A percentile compares a stretch with the other conserved stretches of the same genome.
Evolutionary conservation across 805 yeast species (phyloP).

Genomic region (Metschnikowia vanudenii): DNA sequence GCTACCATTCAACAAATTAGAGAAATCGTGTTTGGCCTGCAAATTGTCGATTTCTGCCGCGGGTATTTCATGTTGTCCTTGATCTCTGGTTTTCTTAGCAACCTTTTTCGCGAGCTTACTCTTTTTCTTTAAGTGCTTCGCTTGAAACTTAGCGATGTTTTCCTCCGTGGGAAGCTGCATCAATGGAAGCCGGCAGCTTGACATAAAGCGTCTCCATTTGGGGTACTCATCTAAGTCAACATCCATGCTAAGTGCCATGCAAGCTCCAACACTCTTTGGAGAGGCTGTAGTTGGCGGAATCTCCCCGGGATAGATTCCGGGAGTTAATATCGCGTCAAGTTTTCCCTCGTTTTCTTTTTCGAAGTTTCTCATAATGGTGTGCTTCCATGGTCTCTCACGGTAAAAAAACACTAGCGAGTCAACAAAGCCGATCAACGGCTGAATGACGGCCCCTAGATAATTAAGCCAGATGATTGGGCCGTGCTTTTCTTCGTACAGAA

Average conservation of each 20-base stretch:
- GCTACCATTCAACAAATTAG: constrained; percentile 35
- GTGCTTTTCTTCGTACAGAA: constrained; percentile 44
- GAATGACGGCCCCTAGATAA: constrained; percentile 69
- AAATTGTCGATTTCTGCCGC: constrained; percentile 12
- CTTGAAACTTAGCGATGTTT: constrained; percentile 25
- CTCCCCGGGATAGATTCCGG: constrained; percentile 13
- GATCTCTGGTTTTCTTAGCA: background rate
- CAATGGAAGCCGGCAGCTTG: constrained; percentile 42
- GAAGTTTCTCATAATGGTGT: constrained; percentile 41
- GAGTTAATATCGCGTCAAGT: constrained; percentile 21
- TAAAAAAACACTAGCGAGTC: constrained; percentile 73
- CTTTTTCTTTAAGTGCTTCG: constrained; percentile 14
- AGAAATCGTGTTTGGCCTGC: constrained; percentile 35
- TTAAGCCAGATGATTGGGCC: constrained; percentile 63
- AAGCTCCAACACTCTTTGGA: constrained; percentile 25
- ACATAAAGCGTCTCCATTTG: constrained; percentile 40
- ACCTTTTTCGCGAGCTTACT: background rate
- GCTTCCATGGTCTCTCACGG: constrained; percentile 78
- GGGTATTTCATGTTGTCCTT: background rate
- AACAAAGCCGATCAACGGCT: constrained; percentile 76
- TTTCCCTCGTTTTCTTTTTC: constrained; percentile 32
- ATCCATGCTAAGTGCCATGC: constrained; percentile 30
- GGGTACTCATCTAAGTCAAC: constrained; percentile 31
- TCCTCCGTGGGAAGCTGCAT: constrained; percentile 44
- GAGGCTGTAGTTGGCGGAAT: constrained; percentile 28